Evolutionary conservation across 2,329 filamentous ascomycete species (phyloP), one percentile per base, ranked within the genome.

Genomic region (Trichophyton mentagrophytes): DNA sequence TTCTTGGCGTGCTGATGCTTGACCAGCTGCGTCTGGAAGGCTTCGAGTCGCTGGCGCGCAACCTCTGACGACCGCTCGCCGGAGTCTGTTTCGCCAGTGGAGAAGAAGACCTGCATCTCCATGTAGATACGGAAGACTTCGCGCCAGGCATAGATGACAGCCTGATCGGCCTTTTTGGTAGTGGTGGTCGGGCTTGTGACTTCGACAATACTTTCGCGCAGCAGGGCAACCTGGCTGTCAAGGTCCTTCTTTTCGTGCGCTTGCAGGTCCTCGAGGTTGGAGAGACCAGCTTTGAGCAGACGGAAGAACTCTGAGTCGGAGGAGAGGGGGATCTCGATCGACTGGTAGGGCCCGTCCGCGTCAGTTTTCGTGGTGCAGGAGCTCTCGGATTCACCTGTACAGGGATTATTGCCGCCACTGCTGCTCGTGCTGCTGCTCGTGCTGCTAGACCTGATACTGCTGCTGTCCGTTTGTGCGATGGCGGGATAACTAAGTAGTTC

Each of bases 301-400:
- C 83, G 80, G 71, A 95, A 95, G 72, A 95, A 95, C 69, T 90
- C 83, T 20, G 81, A 80, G 68, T 93, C 89, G 25, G 89, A 89
- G 1, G 83, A 83, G 1, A 95, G 76, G 17, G 89, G 87, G 5
- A 95, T 82, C 69, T 91, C 85, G n/a, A 95, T 77, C 62, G 72
- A 73, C 25, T 75, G 46, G 55, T 46, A 60, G 57, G 4, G 4
- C 22, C 17, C 53, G 22, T 44, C 55, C 11, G 27, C 30, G 55
- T 42, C 33, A 6, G 27, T 36, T 56, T 36, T 56, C 36, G 53
- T 56, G 53, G 53, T 40, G 53, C 53, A 36, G 30, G 53, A 36
- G 17, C 22, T 49, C 20, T 25, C 46, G 46, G 20, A 49, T 20
- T 15, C 25, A 22, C 46, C 25, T 3, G 11, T 25, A 15, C 46